Conservation (phyloP, 495 filamentous ascomycete genomes). For the Trichoderma asperelloides region DNA sequence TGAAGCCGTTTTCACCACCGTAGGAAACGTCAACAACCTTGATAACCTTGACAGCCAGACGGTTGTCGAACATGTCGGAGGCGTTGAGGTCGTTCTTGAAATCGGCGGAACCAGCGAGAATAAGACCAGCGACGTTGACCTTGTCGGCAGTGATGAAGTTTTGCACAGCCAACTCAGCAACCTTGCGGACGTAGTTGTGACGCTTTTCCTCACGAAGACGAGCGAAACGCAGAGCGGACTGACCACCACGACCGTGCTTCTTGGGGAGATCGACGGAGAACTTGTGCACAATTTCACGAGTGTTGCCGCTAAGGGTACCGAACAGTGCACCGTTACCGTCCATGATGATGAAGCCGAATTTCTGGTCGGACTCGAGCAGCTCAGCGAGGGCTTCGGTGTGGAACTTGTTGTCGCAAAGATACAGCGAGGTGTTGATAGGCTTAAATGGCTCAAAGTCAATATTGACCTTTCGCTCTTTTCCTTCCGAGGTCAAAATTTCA, state of each 20-base stretch:
- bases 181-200: slow-evolving; percentile 98
- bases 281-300: slow-evolving; percentile 93
- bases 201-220: slow-evolving; percentile 99
- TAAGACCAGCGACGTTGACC: slow-evolving; percentile 89
- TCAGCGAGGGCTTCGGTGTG: slow-evolving; percentile 96
- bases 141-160: slow-evolving; percentile 98
- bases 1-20: slow-evolving; percentile 98
- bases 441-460: slow-evolving; percentile 99
- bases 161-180: slow-evolving; percentile 93
- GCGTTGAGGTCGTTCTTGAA: slow-evolving; percentile 99
- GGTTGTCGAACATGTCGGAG: slow-evolving; percentile 92
- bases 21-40: slow-evolving; percentile 98
- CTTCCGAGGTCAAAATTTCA: slow-evolving; percentile 98
- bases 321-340: slow-evolving; percentile 97
- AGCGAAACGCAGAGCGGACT: slow-evolving; percentile 96
- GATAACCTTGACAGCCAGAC: slow-evolving; percentile 89
- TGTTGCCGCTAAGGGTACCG: slow-evolving; percentile 93
- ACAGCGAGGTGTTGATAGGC: slow-evolving; percentile 98
- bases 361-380: slow-evolving; percentile 94
- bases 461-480: slow-evolving; percentile 98
- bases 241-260: slow-evolving; percentile 99
- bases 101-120: slow-evolving; percentile 93
- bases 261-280: slow-evolving; percentile 95
- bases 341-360: slow-evolving; percentile 99
- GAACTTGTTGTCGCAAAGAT: slow-evolving; percentile 99